Conservation (phyloP, 805 yeast genomes). For the Candida oleophila region DNA sequence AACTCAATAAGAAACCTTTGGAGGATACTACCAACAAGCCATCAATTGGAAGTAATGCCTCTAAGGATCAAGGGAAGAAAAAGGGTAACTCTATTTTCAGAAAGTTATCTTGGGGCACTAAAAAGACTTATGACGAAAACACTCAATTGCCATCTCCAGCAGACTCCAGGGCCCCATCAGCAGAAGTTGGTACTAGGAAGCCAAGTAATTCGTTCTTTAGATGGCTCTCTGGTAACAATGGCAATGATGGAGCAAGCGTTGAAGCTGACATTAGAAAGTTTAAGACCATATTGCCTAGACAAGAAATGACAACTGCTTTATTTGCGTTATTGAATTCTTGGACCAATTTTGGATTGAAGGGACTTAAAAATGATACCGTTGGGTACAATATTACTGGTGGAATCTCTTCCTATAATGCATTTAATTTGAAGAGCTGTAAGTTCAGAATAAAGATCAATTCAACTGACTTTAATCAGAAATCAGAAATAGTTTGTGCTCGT, state of each 20-base stretch:
- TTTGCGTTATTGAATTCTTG: constrained; percentile 62
- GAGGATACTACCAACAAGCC: constrained; percentile 33
- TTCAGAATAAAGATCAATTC: constrained; percentile 54
- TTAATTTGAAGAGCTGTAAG: constrained; percentile 62
- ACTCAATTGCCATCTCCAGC: constrained; percentile 36
- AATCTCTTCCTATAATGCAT: constrained; percentile 58
- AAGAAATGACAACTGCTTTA: constrained; percentile 64
- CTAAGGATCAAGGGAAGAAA: constrained; percentile 1
- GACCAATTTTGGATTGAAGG: constrained; percentile 68
- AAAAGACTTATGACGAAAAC: constrained; percentile 34
- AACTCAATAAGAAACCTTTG: constrained; percentile 24
- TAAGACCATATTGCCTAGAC: constrained; percentile 42
- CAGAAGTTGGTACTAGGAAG: constrained; percentile 20
- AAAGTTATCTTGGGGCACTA: constrained; percentile 51
- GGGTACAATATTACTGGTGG: constrained; percentile 55
- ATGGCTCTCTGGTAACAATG: constrained; percentile 40
- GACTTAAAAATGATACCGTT: constrained; percentile 46
- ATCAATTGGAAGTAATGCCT: not conserved
- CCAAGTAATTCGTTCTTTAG: constrained; percentile 34
- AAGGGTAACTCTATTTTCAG: constrained; percentile 34
- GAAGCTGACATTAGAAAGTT: constrained; percentile 33
- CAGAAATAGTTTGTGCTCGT: constrained; percentile 59
- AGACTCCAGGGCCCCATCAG: constrained; percentile 25
- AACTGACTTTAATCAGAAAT: constrained; percentile 41
- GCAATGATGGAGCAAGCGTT: constrained; percentile 14